Base-by-base conservation (phyloP, 2,329 filamentous ascomycete species). In the Aspergillus felis region DNA sequence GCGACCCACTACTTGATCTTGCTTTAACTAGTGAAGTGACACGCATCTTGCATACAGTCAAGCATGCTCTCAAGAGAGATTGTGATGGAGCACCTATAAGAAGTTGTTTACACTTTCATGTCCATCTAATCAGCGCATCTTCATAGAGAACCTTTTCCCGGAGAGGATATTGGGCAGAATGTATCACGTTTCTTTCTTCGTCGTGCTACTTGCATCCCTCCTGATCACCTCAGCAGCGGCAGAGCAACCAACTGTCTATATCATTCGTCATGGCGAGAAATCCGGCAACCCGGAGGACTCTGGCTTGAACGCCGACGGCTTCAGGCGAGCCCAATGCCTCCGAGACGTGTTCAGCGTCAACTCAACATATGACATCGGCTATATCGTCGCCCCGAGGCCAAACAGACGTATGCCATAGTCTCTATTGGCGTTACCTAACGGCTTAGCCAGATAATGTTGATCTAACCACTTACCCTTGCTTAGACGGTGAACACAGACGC, bases 221-320 rank as follows among this genome's bases (percentile, higher is more conserved):
- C 38, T 50, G 12, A 44, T 27, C 8, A 17, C 56, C 17, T 22
- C 44, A 2, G 55, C 50, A 17, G 63, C 60, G 17, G 57, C 59
- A 8, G 12, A 29, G 17, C 56, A 54, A 0, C 65, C 69, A 20
- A 70, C 61, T 7, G 61, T 71, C 20, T 71, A 66, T 35, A 57
- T 72, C 20, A 68, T 72, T 50, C 68, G 69, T 9, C 69, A 72
- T 50, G 69, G 66, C 35, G 69, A 72, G 52, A 71, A 71, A 32
- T 60, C 69, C 5, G 51, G 22, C 1, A 50, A 70, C 35, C 60
- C 60, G 7, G 28, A 61, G 9, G 63, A 71, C 25, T 63, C 65
- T 32, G 64, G 64, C 2, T 55, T 72, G 9, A 67, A 58, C 20
- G 24, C 53, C 2, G 68, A 70, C 7, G 69, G 69, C 1, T 49